Evolutionary conservation across 2,329 filamentous ascomycete species (phyloP), one percentile per base, ranked within the genome.

Genomic region (Amylocarpus encephaloides): DNA sequence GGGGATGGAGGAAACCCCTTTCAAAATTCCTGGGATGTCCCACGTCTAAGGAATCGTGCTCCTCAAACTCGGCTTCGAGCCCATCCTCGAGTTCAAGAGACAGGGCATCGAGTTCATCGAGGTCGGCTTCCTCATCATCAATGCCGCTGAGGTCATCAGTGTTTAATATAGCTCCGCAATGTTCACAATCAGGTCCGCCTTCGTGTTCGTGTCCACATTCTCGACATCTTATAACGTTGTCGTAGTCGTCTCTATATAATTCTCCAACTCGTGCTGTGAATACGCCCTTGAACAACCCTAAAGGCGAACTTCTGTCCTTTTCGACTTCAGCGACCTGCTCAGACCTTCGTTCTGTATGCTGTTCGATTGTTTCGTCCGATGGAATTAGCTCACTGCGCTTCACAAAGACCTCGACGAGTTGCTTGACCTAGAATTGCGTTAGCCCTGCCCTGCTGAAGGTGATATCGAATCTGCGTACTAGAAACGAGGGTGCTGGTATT

Each of bases 361-460:
- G 78, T 42, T 80, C 76, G 3, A 77, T 70, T 2, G 79, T 82
- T 66, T 86, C 83, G 41, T 79, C 80, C 38, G 75, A 69, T 35
- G 83, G 79, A 48, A 86, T 68, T 36, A 86, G 70, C 61, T 85
- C 80, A 32, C 71, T 71, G 48, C 79, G 75, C 55, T 71, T 74
- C 36, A 78, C 75, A 65, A 86, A 83, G 54, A 83, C 71, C 52
- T 79, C 73, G 19, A 82, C 80, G 66, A 86, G 75, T 51, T 85
- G 78, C 50, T 82, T 77, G 47, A 86, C 74, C 78, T 81, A 58
- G 2, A 36, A 46, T 22, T 46, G 16, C 39, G 45, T 52, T 36
- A 54, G 41, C 34, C 38, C 33, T 32, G 16, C 16, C 12, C 41
- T 33, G 2, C 5, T 22, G 29, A 48, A 19, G 5, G 16, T 12